phyloP scores from a whole-genome alignment of 495 filamentous ascomycete species.

The Aspergillus olivimuriae region DNA sequence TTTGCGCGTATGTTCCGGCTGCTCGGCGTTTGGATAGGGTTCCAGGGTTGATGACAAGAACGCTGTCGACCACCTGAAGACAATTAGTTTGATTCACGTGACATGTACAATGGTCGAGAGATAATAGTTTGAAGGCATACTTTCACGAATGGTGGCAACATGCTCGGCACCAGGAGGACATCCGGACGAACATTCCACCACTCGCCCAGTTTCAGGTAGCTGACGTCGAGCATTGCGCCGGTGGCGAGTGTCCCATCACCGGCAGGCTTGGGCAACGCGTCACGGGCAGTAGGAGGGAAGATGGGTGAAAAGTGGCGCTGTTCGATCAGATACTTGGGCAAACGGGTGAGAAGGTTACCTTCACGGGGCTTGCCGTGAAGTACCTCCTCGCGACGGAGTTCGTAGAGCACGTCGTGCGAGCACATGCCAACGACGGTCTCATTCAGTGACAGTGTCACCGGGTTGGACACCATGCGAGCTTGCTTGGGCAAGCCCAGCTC shows the following conservation, averaged over 20 bases:
- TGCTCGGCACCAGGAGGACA: conserved; percentile 76
- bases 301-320: conserved; percentile 88
- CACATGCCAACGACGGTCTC: conserved; percentile 74
- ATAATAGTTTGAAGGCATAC: conserved; percentile 38
- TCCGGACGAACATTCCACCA: conserved; percentile 81
- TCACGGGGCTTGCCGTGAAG: conserved; percentile 49
- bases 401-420: conserved; percentile 74
- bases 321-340: conserved; percentile 69
- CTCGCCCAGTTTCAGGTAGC: conserved; percentile 84
- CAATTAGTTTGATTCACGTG: background rate
- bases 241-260: conserved; percentile 51
- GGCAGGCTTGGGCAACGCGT: conserved; percentile 55
- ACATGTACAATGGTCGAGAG: no score
- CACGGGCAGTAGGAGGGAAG: conserved; percentile 68
- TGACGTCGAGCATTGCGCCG: conserved; percentile 73
- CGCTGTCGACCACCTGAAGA: conserved; percentile 81
- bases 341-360: conserved; percentile 55
- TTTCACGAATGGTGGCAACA: conserved; percentile 79
- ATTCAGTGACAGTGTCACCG: conserved; percentile 78
- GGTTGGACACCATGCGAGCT: conserved; percentile 75
- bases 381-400: conserved; percentile 73
- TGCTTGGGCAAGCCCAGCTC: conserved; percentile 71
- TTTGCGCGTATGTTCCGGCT: conserved; percentile 72
- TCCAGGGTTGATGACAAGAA: conserved; percentile 82
- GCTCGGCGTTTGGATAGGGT: conserved; percentile 75